A percentile compares a stretch with the other conserved stretches of the same genome.
Evolutionary conservation across 2,329 filamentous ascomycete genomes (phyloP).

Genomic region (Pseudocercospora pini-densiflorae): DNA sequence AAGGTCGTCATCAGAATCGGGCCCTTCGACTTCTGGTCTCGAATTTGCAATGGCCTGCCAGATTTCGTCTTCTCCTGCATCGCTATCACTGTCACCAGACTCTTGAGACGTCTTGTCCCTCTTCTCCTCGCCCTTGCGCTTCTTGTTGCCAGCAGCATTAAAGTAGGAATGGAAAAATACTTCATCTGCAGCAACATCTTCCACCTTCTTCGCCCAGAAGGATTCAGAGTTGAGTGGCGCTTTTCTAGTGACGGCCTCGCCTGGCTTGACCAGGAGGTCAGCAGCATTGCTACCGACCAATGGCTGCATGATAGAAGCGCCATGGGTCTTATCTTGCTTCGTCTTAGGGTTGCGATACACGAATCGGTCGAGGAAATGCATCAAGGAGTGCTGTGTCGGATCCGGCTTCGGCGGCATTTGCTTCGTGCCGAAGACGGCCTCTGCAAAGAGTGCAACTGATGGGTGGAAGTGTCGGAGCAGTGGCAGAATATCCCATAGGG

Average conservation of each 20-base stretch:
- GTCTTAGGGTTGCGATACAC: slow-evolving; percentile 94
- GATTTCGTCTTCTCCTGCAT: slow-evolving; percentile 68
- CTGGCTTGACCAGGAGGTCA: slow-evolving; percentile 65
- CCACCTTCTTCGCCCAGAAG: slow-evolving; percentile 91
- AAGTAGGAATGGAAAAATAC: slow-evolving; percentile 99
- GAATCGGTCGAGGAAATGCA: slow-evolving; percentile 96
- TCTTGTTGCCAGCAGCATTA: slow-evolving; percentile 63
- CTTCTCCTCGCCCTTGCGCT: slow-evolving; percentile 59
- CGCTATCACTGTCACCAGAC: slow-evolving; percentile 49
- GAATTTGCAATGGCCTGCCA: slow-evolving; percentile 89
- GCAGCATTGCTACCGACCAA: slow-evolving; percentile 67
- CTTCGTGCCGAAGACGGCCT: slow-evolving; percentile 69
- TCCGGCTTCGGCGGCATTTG: slow-evolving; percentile 86
- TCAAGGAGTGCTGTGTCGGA: slow-evolving; percentile 84
- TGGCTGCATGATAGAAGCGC: slow-evolving; percentile 96
- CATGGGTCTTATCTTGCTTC: slow-evolving; percentile 64
- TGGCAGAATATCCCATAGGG: slow-evolving; percentile 89
- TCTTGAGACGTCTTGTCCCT: slow-evolving; percentile 55
- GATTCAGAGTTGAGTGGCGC: slow-evolving; percentile 80
- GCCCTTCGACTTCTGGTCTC: slow-evolving; percentile 73
- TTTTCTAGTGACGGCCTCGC: slow-evolving; percentile 43
- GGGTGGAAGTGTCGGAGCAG: slow-evolving; percentile 87
- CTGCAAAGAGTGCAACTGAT: slow-evolving; percentile 80
- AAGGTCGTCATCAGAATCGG: slow-evolving; percentile 62
- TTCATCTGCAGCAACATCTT: slow-evolving; percentile 87